These are phyloP conservation scores for Eruca vesicaria DNA, from an alignment of 441 rosid species.

Conservation along the genomic window DNA sequence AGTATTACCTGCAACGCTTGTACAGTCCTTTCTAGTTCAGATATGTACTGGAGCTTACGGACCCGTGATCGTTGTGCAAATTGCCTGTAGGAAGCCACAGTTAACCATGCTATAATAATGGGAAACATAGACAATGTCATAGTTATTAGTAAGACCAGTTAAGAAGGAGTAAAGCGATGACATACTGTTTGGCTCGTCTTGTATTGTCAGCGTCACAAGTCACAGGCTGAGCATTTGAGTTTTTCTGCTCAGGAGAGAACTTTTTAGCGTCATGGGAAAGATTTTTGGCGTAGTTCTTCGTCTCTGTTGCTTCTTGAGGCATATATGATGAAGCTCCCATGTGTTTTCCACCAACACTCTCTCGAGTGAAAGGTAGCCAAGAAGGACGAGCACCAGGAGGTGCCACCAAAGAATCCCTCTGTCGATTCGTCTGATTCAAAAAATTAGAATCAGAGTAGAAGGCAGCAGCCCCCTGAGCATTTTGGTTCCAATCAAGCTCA, in stretches of 20 bases:
- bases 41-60: slow-evolving; percentile 98
- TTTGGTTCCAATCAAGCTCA: slow-evolving; percentile 62
- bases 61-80: slow-evolving; percentile 99
- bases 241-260: slow-evolving; percentile 57
- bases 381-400: slow-evolving; percentile 38
- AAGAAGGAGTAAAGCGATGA: slow-evolving; percentile 21
- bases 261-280: slow-evolving; percentile 55
- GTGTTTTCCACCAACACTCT: slow-evolving; percentile 48
- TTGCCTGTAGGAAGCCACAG: slow-evolving; percentile 63
- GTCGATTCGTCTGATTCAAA: slow-evolving; percentile 54
- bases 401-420: slow-evolving; percentile 57
- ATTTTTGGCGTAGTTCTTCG: slow-evolving; percentile 59
- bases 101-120: slow-evolving; percentile 18
- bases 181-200: slow-evolving; percentile 99
- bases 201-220: slow-evolving; percentile 72
- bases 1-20: slow-evolving; percentile 85
- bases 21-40: slow-evolving; percentile 97
- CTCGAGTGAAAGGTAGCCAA: slow-evolving; percentile 55
- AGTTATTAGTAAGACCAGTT: background rate
- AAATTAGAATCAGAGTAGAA: slow-evolving; percentile 51
- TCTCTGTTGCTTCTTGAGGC: slow-evolving; percentile 47
- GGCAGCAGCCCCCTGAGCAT: slow-evolving; percentile 47
- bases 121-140: background rate
- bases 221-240: slow-evolving; percentile 52
- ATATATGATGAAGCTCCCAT: slow-evolving; percentile 51